Evolutionary conservation across 352 stramenopile species (phyloP).

Genomic region (Phytophthora fragariae): DNA sequence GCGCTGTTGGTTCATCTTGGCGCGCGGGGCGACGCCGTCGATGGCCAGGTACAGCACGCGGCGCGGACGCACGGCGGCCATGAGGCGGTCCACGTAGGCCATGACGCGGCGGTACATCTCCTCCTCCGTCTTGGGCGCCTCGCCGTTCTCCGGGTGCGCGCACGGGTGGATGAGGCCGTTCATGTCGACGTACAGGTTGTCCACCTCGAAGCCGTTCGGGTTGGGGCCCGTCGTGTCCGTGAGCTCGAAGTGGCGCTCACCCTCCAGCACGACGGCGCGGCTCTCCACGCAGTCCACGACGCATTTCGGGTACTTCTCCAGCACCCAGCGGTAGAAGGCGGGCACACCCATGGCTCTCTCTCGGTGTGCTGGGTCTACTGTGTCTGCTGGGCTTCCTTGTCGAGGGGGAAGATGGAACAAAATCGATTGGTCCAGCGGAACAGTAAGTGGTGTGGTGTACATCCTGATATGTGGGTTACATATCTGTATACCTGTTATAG

Average conservation of each 20-base stretch:
- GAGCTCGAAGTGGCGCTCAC: constrained; percentile 83
- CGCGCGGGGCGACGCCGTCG: constrained; percentile 97
- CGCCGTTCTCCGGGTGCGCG: constrained; percentile 95
- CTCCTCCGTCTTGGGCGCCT: constrained; percentile 94
- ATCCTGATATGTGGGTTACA: background rate
- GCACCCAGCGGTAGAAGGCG: constrained; percentile 99
- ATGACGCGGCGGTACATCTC: constrained; percentile 99
- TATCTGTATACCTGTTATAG: background rate
- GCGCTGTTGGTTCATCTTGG: constrained; percentile 99
- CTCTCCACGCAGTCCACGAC: constrained; percentile 91
- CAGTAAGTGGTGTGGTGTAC: constrained; percentile 4
- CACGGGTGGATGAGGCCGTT: constrained; percentile 99
- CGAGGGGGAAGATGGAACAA: constrained; percentile 19
- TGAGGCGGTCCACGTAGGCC: constrained; percentile 97
- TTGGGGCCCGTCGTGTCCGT: constrained; percentile 88
- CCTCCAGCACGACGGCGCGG: constrained; percentile 79
- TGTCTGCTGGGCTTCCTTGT: background rate
- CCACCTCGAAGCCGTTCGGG: constrained; percentile 95
- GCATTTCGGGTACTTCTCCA: constrained; percentile 99
- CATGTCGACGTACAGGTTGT: constrained; percentile 99
- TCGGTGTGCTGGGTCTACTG: background rate
- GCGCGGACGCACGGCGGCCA: constrained; percentile 94
- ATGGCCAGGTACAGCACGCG: constrained; percentile 98
- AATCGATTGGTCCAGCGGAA: constrained; percentile 37
- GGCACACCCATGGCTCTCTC: constrained; percentile 95